These are phyloP conservation scores for Garcia nutans DNA, from an alignment of 345 rosid genomes.

Conservation along the genomic window DNA sequence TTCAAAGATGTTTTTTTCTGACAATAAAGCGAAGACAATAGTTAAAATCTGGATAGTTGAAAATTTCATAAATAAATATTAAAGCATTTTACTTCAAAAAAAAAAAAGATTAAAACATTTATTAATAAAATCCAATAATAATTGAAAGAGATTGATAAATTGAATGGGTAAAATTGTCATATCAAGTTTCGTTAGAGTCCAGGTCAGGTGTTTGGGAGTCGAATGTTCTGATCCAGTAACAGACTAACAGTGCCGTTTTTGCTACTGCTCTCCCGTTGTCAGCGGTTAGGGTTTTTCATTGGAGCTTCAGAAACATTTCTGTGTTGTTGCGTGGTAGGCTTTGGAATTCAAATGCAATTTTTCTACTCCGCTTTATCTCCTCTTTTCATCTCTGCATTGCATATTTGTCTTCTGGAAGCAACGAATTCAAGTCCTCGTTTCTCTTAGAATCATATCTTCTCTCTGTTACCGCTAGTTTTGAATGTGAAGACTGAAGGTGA, in stretches of 20 bases:
- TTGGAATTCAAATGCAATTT: background rate
- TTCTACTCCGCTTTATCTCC: background rate
- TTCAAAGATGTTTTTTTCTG: no score
- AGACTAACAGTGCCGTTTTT: background rate
- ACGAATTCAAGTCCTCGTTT: background rate
- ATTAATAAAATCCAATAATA: no score
- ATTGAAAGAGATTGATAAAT: background rate
- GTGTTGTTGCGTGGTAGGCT: background rate
- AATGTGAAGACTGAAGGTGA: background rate
- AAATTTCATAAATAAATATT: no score
- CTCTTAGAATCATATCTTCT: background rate
- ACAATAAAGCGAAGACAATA: no score
- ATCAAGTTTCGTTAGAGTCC: background rate
- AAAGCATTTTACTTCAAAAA: no score
- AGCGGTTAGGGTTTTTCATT: constrained; percentile 6
- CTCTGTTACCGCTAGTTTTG: background rate
- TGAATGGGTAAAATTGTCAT: background rate
- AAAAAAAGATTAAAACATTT: no score
- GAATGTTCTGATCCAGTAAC: background rate
- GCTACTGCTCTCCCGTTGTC: background rate
- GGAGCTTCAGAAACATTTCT: background rate
- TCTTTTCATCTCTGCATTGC: background rate
- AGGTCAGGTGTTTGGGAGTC: background rate
- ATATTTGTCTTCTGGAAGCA: background rate
- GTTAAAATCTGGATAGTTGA: no score